These are phyloP conservation scores for Aspergillus pseudoviridinutans DNA, from an alignment of 2,329 filamentous ascomycete genomes.

Conservation along the genomic window DNA sequence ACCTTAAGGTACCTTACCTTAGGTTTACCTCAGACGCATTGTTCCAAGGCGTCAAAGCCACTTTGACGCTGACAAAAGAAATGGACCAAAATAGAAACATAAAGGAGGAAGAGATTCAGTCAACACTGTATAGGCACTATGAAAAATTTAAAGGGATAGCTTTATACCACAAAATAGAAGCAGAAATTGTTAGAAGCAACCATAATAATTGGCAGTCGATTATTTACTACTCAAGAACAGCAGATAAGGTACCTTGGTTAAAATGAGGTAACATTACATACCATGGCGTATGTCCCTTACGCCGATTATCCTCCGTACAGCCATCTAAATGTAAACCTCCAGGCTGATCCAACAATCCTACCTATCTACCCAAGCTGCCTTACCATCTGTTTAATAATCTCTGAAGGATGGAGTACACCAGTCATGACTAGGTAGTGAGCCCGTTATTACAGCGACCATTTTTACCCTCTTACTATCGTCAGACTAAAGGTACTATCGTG, in stretches of 20 bases:
- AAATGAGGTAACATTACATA: neutral
- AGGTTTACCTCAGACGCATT: neutral
- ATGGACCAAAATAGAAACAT: neutral
- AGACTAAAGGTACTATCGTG: neutral
- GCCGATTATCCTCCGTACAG: neutral
- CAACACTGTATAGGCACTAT: neutral
- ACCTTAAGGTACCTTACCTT: no score
- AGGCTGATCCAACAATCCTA: neutral
- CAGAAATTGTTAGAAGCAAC: no score
- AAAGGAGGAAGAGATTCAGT: neutral
- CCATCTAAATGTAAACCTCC: neutral
- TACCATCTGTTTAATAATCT: neutral
- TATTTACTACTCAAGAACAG: neutral
- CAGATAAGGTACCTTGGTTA: no score
- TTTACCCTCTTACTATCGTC: conserved; percentile 14
- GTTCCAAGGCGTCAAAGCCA: neutral
- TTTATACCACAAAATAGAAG: neutral
- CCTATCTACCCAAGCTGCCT: neutral
- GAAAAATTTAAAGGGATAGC: neutral
- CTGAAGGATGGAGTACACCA: neutral
- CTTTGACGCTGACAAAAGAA: neutral
- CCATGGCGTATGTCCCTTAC: neutral
- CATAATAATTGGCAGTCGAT: no score
- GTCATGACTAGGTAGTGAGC: conserved; percentile 13
- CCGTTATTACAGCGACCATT: conserved; percentile 9